A percentile compares a stretch with the other conserved stretches of the same genome.
Conservation (phyloP, 2,329 filamentous ascomycete species). For the Sporothrix euskadiensis region DNA sequence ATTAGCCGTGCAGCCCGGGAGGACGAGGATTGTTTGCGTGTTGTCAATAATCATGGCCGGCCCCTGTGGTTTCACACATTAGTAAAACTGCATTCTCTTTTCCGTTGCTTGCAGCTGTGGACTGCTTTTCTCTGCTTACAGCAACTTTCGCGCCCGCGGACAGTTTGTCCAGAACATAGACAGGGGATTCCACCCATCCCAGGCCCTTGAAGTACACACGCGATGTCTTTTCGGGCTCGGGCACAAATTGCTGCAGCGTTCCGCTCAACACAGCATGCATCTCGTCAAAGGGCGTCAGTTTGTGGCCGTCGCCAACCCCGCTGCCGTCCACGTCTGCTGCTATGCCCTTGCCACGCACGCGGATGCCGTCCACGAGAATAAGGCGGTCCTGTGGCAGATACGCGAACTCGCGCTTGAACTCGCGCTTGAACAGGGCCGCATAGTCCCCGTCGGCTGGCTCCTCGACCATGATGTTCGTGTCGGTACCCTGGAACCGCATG, state of each 20-base stretch:
- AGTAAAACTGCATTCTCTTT: too few relatives aligned
- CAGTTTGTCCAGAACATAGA: too few relatives aligned
- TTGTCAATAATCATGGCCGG: constrained; percentile 85
- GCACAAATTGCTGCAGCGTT: too few relatives aligned
- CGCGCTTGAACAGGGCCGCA: constrained; percentile 45
- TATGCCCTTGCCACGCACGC: constrained; percentile 79
- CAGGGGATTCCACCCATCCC: too few relatives aligned
- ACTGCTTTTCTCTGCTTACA: neutral
- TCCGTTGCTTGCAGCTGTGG: constrained; percentile 62
- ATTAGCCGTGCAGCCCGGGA: constrained; percentile 71
- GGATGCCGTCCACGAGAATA: constrained; percentile 86
- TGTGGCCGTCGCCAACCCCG: neutral
- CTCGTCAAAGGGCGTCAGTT: too few relatives aligned
- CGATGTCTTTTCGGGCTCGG: too few relatives aligned
- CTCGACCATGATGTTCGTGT: constrained; percentile 44
- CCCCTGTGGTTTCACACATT: constrained; percentile 53
- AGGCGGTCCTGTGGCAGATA: constrained; percentile 77
- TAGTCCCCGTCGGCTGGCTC: too few relatives aligned
- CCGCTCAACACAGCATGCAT: too few relatives aligned
- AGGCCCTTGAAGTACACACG: too few relatives aligned
- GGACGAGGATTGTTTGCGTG: constrained; percentile 88
- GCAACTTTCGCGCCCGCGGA: too few relatives aligned
- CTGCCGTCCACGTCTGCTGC: neutral
- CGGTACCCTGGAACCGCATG: constrained; percentile 48
- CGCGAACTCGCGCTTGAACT: constrained; percentile 71